Conservation (phyloP, 2,329 filamentous ascomycete genomes). For the Lasiodiplodia citricola region DNA sequence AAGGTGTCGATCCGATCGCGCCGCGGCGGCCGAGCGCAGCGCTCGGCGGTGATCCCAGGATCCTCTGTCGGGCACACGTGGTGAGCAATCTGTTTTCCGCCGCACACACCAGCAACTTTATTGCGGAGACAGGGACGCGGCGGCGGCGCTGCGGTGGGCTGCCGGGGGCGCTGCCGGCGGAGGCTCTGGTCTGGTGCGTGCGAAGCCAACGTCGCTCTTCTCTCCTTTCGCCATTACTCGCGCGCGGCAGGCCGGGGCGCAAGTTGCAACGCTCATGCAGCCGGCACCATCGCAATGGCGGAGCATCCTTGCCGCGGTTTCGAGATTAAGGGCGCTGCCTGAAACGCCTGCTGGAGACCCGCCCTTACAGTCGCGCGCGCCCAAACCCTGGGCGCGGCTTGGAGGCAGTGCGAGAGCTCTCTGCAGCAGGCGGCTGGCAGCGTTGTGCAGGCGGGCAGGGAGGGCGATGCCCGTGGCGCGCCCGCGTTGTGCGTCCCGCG, state of each 20-base stretch:
- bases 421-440: neutral
- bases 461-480: neutral
- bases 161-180: neutral
- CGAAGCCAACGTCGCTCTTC: neutral
- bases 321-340: slow-evolving; percentile 25
- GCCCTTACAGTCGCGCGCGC: neutral
- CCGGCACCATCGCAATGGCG: slow-evolving; percentile 12
- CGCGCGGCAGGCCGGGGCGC: slow-evolving; percentile 3
- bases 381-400: too few species aligned
- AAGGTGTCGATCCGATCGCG: slow-evolving; percentile 22
- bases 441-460: neutral
- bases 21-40: slow-evolving; percentile 15
- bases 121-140: slow-evolving; percentile 1
- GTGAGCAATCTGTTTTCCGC: slow-evolving; percentile 18
- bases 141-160: neutral
- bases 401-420: neutral
- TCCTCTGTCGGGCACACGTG: slow-evolving; percentile 12
- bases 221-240: slow-evolving; percentile 24
- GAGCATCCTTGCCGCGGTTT: slow-evolving; percentile 21
- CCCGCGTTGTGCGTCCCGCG: neutral
- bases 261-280: slow-evolving; percentile 21
- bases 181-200: neutral
- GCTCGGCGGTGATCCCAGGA: slow-evolving; percentile 19
- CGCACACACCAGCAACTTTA: slow-evolving; percentile 13
- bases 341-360: slow-evolving; percentile 23